These are phyloP conservation scores for Pleurotus ostreatus DNA, from an alignment of 768 basidiomycete species.

Conservation along the genomic window DNA sequence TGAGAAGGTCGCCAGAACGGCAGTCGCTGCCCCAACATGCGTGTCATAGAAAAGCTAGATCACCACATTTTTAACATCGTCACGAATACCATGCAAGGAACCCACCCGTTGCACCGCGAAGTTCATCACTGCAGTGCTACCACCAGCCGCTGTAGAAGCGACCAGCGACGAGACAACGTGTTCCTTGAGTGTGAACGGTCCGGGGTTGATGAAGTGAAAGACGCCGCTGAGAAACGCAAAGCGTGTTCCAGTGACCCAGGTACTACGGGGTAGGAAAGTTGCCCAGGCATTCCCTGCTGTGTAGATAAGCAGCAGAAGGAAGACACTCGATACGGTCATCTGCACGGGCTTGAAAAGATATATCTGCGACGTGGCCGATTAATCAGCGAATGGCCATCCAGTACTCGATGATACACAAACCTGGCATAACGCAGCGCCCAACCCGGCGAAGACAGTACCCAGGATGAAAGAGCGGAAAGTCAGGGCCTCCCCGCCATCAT, in stretches of 20 bases:
- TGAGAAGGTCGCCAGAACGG: slow-evolving; percentile 59
- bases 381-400: neutral
- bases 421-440: slow-evolving; percentile 57
- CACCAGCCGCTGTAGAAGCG: slow-evolving; percentile 51
- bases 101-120: slow-evolving; percentile 57
- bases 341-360: slow-evolving; percentile 58
- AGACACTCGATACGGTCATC: slow-evolving; percentile 49
- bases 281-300: slow-evolving; percentile 49
- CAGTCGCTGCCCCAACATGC: slow-evolving; percentile 49
- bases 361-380: slow-evolving; percentile 31
- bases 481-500: slow-evolving; percentile 52
- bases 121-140: slow-evolving; percentile 52
- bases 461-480: slow-evolving; percentile 53
- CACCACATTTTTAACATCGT: no score
- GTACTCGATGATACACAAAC: slow-evolving; percentile 22
- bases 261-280: slow-evolving; percentile 35
- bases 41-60: slow-evolving; percentile 52
- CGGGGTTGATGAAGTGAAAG: slow-evolving; percentile 51
- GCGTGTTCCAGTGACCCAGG: slow-evolving; percentile 41
- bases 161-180: slow-evolving; percentile 56
- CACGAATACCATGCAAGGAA: no score
- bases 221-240: slow-evolving; percentile 34
- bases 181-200: slow-evolving; percentile 58
- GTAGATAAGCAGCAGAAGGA: slow-evolving; percentile 52
- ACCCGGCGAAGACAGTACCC: slow-evolving; percentile 53